Conservation (phyloP, 495 filamentous ascomycete genomes). For the Bacidia rubella region DNA sequence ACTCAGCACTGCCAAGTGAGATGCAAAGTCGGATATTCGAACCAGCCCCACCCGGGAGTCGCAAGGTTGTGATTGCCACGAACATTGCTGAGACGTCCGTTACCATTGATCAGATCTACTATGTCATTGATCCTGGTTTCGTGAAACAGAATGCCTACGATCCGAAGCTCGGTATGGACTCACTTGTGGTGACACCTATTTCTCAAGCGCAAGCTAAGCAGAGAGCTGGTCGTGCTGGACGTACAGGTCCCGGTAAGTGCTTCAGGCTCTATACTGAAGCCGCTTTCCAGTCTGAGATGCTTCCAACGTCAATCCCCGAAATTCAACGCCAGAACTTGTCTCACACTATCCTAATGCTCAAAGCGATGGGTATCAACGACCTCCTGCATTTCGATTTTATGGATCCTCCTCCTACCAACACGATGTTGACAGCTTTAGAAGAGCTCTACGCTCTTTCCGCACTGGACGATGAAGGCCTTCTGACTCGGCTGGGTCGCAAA, state of each 20-base stretch:
- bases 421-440: constrained; percentile 91
- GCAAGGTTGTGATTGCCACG: constrained; percentile 95
- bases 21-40: constrained; percentile 94
- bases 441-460: constrained; percentile 87
- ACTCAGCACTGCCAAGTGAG: constrained; percentile 82
- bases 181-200: constrained; percentile 85
- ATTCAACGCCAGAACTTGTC: constrained; percentile 95
- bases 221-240: constrained; percentile 78
- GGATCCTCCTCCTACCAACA: constrained; percentile 94
- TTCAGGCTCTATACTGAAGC: constrained; percentile 93
- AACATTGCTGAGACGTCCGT: constrained; percentile 98
- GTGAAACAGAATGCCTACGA: constrained; percentile 97
- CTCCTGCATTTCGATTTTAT: constrained; percentile 97
- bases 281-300: constrained; percentile 93
- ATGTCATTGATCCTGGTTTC: constrained; percentile 93
- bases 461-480: constrained; percentile 87
- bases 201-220: constrained; percentile 96
- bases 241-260: constrained; percentile 93
- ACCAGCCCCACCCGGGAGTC: constrained; percentile 69
- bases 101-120: constrained; percentile 95
- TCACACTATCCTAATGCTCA: constrained; percentile 92
- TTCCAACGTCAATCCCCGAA: constrained; percentile 88
- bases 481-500: constrained; percentile 84
- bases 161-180: constrained; percentile 95
- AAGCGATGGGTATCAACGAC: constrained; percentile 98